Evolutionary conservation across 2,329 filamentous ascomycete species (phyloP).

Genomic region (Microsporum ferrugineum): DNA sequence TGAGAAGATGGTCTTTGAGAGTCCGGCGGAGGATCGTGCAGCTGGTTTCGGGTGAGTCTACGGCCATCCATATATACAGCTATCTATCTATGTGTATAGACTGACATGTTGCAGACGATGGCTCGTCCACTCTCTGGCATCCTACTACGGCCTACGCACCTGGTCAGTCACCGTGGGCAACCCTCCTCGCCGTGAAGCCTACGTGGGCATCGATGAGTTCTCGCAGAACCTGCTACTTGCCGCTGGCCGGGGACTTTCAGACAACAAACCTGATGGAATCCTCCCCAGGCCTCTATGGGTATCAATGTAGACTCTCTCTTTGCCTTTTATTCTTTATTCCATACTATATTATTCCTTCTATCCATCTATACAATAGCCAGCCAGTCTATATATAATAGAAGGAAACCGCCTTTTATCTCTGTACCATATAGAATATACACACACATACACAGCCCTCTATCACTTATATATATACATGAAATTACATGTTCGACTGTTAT

Average conservation of each 20-base stretch:
- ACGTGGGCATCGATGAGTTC: constrained; percentile 52
- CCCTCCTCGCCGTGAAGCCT: constrained; percentile 66
- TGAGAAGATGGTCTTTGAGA: constrained; percentile 70
- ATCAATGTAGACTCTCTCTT: constrained; percentile 22
- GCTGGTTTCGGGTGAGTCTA: constrained; percentile 69
- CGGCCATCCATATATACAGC: not conserved
- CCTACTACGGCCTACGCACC: constrained; percentile 81
- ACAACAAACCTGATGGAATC: constrained; percentile 25
- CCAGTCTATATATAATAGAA: not conserved
- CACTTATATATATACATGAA: not conserved
- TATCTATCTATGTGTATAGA: not conserved
- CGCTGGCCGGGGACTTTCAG: not conserved
- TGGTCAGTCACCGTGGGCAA: constrained; percentile 64
- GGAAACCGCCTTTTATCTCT: not conserved
- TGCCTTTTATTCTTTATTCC: not conserved
- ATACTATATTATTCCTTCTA: not conserved
- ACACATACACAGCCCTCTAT: not conserved
- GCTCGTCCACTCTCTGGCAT: constrained; percentile 83
- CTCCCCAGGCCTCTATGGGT: constrained; percentile 30
- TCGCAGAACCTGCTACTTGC: constrained; percentile 25
- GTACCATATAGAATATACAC: not conserved
- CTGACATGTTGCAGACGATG: constrained; percentile 53
- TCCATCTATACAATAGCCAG: not conserved
- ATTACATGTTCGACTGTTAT: no score
- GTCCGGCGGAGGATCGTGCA: constrained; percentile 59